Evolutionary conservation across 106 monocot genomes (phyloP).

Genomic region (Alisma plantagoaquatica): DNA sequence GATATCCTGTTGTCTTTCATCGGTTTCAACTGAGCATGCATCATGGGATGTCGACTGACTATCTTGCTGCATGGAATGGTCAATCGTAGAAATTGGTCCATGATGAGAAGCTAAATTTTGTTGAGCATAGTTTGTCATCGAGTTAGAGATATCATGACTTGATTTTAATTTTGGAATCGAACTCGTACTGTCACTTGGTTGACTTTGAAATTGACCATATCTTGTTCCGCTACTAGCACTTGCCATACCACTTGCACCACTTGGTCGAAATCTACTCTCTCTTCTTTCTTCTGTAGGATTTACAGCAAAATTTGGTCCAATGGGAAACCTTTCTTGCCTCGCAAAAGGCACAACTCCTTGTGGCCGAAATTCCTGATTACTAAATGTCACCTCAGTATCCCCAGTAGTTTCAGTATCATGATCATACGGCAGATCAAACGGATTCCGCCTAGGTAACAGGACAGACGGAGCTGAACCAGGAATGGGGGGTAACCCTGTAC

Average conservation of each 20-base stretch:
- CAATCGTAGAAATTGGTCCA: neutral
- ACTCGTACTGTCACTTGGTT: neutral
- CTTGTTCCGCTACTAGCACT: neutral
- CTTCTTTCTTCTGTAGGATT: no score
- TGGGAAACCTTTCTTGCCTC: slow-evolving; percentile 39
- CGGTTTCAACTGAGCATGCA: no score
- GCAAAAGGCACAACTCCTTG: slow-evolving; percentile 14
- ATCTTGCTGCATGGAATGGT: no score
- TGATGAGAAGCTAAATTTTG: neutral
- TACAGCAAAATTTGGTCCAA: slow-evolving; percentile 29
- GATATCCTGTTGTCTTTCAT: no score
- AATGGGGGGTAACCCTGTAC: slow-evolving; percentile 19
- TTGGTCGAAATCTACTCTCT: no score
- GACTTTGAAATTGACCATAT: neutral
- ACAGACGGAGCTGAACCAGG: slow-evolving; percentile 66
- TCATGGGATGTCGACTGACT: no score
- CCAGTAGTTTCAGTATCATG: slow-evolving; percentile 11
- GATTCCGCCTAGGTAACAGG: slow-evolving; percentile 34
- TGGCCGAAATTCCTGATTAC: no score
- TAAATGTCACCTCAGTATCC: slow-evolving; percentile 9
- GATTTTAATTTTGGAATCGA: neutral
- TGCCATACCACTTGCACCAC: neutral
- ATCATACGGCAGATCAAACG: slow-evolving; percentile 50
- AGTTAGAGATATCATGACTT: neutral
- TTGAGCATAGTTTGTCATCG: neutral